A percentile compares a stretch with the other conserved stretches of the same genome.
Conservation (phyloP, 768 basidiomycete genomes). For the Tulasnella sp. region DNA sequence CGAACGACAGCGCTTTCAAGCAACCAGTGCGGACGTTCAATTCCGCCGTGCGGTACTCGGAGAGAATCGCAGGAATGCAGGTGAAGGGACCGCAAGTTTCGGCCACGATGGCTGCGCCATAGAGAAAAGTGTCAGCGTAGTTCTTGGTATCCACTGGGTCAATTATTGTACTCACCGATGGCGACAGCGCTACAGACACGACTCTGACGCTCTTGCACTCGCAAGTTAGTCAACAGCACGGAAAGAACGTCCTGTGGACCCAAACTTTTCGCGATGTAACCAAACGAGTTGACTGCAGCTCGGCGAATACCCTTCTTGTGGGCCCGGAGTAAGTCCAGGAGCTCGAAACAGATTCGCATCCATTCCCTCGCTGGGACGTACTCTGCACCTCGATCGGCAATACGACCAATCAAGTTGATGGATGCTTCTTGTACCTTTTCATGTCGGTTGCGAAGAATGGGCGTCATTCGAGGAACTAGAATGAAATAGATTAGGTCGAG, state of each 20-base stretch:
- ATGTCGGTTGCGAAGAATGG: conserved; percentile 97
- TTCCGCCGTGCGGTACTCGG: conserved; percentile 97
- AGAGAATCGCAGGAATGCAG: conserved; percentile 96
- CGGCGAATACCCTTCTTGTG: conserved; percentile 99
- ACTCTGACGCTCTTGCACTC: conserved; percentile 97
- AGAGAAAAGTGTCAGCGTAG: background rate
- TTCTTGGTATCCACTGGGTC: background rate
- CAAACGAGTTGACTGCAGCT: conserved; percentile 98
- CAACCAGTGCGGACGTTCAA: conserved; percentile 98
- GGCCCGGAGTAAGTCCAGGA: conserved; percentile 93
- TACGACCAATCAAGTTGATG: conserved; percentile 98
- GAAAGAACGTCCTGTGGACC: conserved; percentile 98
- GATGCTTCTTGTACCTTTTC: conserved; percentile 99
- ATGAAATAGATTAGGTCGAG: conserved; percentile 29
- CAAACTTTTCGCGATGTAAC: conserved; percentile 98
- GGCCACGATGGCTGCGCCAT: conserved; percentile 61
- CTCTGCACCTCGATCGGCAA: conserved; percentile 98
- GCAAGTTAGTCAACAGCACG: conserved; percentile 90
- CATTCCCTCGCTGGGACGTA: conserved; percentile 98
- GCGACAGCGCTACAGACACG: conserved; percentile 98
- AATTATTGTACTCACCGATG: conserved; percentile 52
- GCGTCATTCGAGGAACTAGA: conserved; percentile 97
- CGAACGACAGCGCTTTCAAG: conserved; percentile 96
- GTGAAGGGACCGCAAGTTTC: conserved; percentile 97
- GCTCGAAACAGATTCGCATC: conserved; percentile 99